phyloP scores from a whole-genome alignment of 1,139 yeast genomes.

The Blastobotrys raffinosifermentans region DNA sequence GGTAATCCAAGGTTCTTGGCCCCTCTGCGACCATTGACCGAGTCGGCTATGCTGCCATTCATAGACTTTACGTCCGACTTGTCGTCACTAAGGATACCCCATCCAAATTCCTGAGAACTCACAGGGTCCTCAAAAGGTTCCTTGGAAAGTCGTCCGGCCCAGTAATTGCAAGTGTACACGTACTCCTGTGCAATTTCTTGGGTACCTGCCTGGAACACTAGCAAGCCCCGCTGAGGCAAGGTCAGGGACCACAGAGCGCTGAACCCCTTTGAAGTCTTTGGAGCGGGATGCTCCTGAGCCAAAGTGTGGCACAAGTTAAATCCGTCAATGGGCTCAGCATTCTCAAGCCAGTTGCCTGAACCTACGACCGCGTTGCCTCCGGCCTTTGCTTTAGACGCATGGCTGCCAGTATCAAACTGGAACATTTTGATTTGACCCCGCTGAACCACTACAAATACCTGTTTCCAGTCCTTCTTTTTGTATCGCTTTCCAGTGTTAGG shows the following conservation, averaged over 20 bases:
- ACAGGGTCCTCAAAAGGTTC: conserved; percentile 59
- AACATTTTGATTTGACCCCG: conserved; percentile 34
- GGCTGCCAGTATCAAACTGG: conserved; percentile 20
- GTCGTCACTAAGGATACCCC: conserved; percentile 38
- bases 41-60: background rate
- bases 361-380: conserved; percentile 35
- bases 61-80: conserved; percentile 3
- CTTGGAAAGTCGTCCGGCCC: conserved; percentile 81
- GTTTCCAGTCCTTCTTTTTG: conserved; percentile 30
- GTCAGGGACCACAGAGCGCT: conserved; percentile 32
- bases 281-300: conserved; percentile 30
- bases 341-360: conserved; percentile 58
- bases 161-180: conserved; percentile 73
- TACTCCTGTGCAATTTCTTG: conserved; percentile 62
- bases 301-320: conserved; percentile 28
- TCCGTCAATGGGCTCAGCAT: conserved; percentile 26
- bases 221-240: conserved; percentile 32
- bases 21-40: conserved; percentile 2
- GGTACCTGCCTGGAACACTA: conserved; percentile 47
- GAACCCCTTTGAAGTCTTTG: conserved; percentile 25
- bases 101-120: conserved; percentile 75
- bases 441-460: conserved; percentile 33
- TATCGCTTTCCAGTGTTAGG: conserved; percentile 27
- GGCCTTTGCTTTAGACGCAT: conserved; percentile 3
- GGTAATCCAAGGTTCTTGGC: conserved; percentile 13